Conservation (phyloP, 352 stramenopile species). For the Globisporangium irregulare region DNA sequence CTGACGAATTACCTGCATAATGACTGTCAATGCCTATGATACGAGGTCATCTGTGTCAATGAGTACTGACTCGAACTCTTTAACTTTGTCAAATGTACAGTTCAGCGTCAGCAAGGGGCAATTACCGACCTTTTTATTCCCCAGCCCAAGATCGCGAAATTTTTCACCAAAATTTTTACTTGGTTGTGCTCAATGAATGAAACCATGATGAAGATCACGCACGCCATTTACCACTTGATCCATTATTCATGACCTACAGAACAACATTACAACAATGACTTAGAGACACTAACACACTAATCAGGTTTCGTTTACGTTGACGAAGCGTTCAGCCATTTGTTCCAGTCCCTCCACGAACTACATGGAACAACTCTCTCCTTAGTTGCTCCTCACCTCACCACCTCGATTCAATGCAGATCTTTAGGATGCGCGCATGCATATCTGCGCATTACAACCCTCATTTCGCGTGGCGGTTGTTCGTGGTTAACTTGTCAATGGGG, state of each 20-base stretch:
- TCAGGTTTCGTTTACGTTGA: not conserved
- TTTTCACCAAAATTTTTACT: not conserved
- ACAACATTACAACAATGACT: not conserved
- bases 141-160: not conserved
- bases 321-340: not conserved
- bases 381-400: not conserved
- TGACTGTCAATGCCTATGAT: not conserved
- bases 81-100: not conserved
- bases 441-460: not conserved
- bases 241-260: too few relatives aligned
- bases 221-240: not conserved
- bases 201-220: not conserved
- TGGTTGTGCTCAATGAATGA: not conserved
- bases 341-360: not conserved
- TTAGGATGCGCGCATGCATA: not conserved
- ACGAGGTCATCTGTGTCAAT: not conserved
- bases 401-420: not conserved
- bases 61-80: not conserved
- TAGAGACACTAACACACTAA: not conserved
- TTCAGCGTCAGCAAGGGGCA: not conserved
- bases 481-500: not conserved
- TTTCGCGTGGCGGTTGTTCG: not conserved
- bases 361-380: not conserved
- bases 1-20: not conserved
- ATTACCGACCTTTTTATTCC: slow-evolving; percentile 1